These are phyloP conservation scores for Hypoxylon sp. DNA, from an alignment of 2,329 filamentous ascomycete species.

Conservation along the genomic window DNA sequence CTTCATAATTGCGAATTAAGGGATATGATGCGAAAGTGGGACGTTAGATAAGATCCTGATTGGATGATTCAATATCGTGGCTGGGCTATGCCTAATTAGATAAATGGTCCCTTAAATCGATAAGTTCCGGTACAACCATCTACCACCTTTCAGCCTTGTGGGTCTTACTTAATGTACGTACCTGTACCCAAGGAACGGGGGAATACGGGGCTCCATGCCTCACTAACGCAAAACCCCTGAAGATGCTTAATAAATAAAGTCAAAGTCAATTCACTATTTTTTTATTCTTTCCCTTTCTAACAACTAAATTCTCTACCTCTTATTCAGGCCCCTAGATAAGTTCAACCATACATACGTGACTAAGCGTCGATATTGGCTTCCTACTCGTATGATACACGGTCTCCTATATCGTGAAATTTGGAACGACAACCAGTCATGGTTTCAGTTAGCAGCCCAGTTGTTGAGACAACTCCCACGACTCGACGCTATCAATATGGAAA, in stretches of 20 bases:
- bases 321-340: no score
- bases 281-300: no score
- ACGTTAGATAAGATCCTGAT: slow-evolving; percentile 1
- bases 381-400: not conserved
- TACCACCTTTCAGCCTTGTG: slow-evolving; percentile 25
- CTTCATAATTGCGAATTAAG: slow-evolving; percentile 3
- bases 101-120: not conserved
- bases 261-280: no score
- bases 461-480: not conserved
- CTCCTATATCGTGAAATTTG: not conserved
- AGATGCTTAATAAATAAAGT: not conserved
- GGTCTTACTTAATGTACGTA: not conserved
- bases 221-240: not conserved
- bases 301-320: no score
- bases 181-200: not conserved
- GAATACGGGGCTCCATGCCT: slow-evolving; percentile 4
- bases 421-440: not conserved
- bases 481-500: not conserved
- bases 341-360: not conserved
- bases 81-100: not conserved
- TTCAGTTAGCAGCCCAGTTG: not conserved
- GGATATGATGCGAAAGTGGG: slow-evolving; percentile 4
- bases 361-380: not conserved
- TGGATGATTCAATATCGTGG: slow-evolving; percentile 6
- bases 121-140: not conserved